A percentile compares a stretch with the other conserved stretches of the same genome.
Evolutionary conservation across 805 yeast species (phyloP).

Genomic region (Ogataea parapolymorpha): DNA sequence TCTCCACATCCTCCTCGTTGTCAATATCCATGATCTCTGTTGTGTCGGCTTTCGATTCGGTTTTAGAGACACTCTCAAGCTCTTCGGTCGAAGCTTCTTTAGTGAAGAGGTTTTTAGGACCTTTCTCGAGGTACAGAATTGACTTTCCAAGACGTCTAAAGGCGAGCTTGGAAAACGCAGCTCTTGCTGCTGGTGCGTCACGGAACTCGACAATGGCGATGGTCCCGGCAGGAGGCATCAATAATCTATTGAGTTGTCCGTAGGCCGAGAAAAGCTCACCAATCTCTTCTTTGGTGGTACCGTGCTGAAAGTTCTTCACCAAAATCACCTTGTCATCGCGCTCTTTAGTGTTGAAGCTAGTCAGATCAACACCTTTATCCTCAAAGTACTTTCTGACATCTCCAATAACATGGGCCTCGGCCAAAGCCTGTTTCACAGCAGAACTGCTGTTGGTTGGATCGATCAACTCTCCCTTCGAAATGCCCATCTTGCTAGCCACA

Average conservation of each 20-base stretch:
- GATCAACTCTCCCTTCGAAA: constrained; percentile 75
- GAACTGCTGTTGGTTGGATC: constrained; percentile 84
- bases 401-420: constrained; percentile 93
- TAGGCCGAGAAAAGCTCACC: constrained; percentile 75
- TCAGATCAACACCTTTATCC: constrained; percentile 76
- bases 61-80: constrained; percentile 22
- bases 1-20: constrained; percentile 32
- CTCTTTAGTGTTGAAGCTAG: constrained; percentile 63
- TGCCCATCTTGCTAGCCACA: constrained; percentile 80
- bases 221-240: constrained; percentile 96
- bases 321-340: constrained; percentile 78
- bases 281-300: constrained; percentile 76
- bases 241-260: constrained; percentile 74
- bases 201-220: constrained; percentile 91
- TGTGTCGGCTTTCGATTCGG: constrained; percentile 35
- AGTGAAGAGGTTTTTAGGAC: constrained; percentile 78
- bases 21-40: constrained; percentile 18
- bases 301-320: constrained; percentile 88
- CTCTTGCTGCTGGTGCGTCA: constrained; percentile 77
- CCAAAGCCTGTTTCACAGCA: constrained; percentile 95
- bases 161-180: constrained; percentile 84
- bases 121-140: constrained; percentile 87
- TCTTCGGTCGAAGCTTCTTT: constrained; percentile 41
- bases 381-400: constrained; percentile 88
- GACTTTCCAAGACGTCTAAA: constrained; percentile 85